Base-by-base conservation (phyloP, 495 filamentous ascomycete species). In the Aspergillus ellipticus region DNA sequence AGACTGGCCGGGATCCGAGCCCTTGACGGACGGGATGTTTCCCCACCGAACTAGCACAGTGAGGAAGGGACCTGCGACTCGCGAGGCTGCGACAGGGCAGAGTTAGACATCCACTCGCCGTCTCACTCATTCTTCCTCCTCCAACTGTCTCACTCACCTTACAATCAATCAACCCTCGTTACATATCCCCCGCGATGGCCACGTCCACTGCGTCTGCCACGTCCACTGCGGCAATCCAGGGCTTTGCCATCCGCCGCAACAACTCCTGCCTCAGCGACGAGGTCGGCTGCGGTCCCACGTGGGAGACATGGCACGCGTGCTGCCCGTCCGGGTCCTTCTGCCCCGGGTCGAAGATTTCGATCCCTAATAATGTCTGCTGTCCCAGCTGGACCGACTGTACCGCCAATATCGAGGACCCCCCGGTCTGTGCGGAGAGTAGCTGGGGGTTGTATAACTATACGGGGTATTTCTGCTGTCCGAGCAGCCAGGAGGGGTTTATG, bases 281-380 rank as follows among this genome's bases (percentile, higher is more conserved):
- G 29, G 48, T 26, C 15, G 42, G 51, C 45, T 63, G 60, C 41
- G 56, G 53, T 37, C 10, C 22, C 9, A 63, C 60, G 9, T 58
- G 56, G 60, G 56, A 42, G 9, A 24, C 21, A n/a, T 59, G 56
- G 49, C 33, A 50, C 31, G 60, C 56, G 26, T 63, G 60, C 41
- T 63, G 60, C 20, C 60, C 60, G 3, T 13, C 19, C 10, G 39
- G 42, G 10, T 56, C 60, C 7, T 33, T 20, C 15, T 63, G 60
- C 31, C 56, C 57, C 4, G 53, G 56, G 13, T 22, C 46, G 3
- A 26, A 22, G 15, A n/a, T 39, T 13, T 6, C 28, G 9, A 39
- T 53, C 37, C 20, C n/a, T 4, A 63, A 63, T 37, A 56, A 59
- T 41, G 57, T 63, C n/a, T 63, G 60, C 31, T 63, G 60, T 24